These are phyloP conservation scores for Daucus carota DNA, from an alignment of 129 eudicot genomes.

Conservation along the genomic window DNA sequence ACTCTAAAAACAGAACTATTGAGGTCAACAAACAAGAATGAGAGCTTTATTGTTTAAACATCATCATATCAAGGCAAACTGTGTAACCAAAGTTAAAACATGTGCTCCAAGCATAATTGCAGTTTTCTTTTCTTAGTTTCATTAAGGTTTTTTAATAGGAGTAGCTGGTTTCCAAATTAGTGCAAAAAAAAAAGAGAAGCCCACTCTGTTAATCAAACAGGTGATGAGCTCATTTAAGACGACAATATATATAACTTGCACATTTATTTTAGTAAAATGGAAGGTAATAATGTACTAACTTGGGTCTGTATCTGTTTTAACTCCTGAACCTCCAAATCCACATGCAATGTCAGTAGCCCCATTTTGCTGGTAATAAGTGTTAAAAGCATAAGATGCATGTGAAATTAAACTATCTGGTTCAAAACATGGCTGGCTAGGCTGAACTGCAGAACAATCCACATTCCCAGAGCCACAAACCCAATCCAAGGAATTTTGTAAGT, in stretches of 20 bases:
- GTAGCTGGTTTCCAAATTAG: background rate
- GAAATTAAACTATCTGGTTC: slow-evolving; percentile 74
- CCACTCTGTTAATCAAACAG: background rate
- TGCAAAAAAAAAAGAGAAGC: background rate
- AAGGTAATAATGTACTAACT: slow-evolving; percentile 34
- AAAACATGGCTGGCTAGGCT: slow-evolving; percentile 94
- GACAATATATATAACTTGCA: background rate
- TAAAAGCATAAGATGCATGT: slow-evolving; percentile 86
- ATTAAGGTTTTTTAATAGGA: too few relatives aligned
- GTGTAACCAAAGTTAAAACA: too few relatives aligned
- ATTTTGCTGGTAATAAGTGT: slow-evolving; percentile 91
- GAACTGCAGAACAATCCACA: slow-evolving; percentile 93
- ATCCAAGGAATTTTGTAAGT: slow-evolving; percentile 50
- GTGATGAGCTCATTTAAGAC: background rate
- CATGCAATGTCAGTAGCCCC: slow-evolving; percentile 92
- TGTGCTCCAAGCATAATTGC: too few relatives aligned
- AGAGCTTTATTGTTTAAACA: too few relatives aligned
- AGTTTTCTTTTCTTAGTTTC: too few relatives aligned
- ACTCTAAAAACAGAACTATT: too few relatives aligned
- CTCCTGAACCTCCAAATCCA: slow-evolving; percentile 70
- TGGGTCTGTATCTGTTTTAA: slow-evolving; percentile 75
- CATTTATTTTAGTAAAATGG: background rate
- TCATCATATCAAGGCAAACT: too few relatives aligned
- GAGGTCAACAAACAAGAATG: too few relatives aligned
- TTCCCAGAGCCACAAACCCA: slow-evolving; percentile 97